A percentile compares a stretch with the other conserved stretches of the same genome.
These are phyloP conservation scores for Saksenaea vasiformis DNA, from an alignment of 371 early-diverging fungal species.

Conservation along the genomic window DNA sequence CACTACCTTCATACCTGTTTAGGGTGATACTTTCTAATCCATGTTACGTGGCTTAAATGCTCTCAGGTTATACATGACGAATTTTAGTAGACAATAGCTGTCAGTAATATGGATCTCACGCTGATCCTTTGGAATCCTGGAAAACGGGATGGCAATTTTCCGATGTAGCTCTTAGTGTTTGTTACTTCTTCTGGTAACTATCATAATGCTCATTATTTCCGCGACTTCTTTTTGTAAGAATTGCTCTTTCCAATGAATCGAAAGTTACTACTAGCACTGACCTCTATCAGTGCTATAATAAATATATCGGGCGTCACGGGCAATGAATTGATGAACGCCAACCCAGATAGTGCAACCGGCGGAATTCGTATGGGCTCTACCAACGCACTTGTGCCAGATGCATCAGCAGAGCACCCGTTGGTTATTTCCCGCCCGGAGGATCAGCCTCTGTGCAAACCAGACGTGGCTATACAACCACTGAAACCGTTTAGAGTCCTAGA, in stretches of 20 bases:
- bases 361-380: constrained; percentile 30
- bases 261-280: not conserved
- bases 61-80: too few species aligned
- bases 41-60: too few species aligned
- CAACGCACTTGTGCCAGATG: constrained; percentile 37
- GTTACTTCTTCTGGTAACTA: too few species aligned
- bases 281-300: not conserved
- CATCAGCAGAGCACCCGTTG: constrained; percentile 42
- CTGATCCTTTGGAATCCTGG: too few species aligned
- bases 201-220: too few species aligned
- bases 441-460: constrained; percentile 42
- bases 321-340: constrained; percentile 3
- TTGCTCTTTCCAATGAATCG: not conserved
- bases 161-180: too few species aligned
- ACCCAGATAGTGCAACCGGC: constrained; percentile 15
- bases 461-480: constrained; percentile 17
- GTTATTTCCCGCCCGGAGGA: constrained; percentile 33
- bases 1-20: too few species aligned
- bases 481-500: constrained; percentile 26
- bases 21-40: too few species aligned
- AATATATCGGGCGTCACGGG: not conserved
- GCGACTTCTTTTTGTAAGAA: not conserved
- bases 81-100: too few species aligned
- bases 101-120: too few species aligned
- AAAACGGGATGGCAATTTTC: too few species aligned